phyloP scores from a whole-genome alignment of 169 alveolate species.

The Eimeria sp. region DNA sequence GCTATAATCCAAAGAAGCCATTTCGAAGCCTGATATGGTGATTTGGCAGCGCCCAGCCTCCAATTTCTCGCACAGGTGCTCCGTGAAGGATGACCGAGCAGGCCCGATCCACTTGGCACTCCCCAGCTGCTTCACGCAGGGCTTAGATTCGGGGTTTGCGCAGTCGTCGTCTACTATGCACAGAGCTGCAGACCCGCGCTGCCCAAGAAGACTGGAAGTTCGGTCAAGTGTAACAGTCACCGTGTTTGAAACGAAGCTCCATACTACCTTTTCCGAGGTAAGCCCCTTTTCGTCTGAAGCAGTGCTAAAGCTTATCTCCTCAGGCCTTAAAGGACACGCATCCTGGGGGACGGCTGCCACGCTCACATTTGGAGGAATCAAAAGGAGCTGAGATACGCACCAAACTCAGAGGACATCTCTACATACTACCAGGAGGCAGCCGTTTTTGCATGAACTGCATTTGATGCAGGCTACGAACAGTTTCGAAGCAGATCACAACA shows the following conservation, averaged over 20 bases:
- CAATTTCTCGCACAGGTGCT: background rate
- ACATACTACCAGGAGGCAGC: background rate
- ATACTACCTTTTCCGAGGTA: background rate
- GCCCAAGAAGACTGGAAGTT: background rate
- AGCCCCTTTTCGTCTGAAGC: background rate
- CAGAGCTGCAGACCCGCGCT: slow-evolving; percentile 9
- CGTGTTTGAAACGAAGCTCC: background rate
- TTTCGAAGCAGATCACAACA: background rate
- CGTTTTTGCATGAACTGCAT: background rate
- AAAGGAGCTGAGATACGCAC: background rate
- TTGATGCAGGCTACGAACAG: background rate
- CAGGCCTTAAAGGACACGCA: slow-evolving; percentile 5
- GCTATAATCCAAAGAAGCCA: slow-evolving; percentile 41
- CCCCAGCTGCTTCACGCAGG: slow-evolving; percentile 26
- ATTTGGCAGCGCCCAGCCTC: slow-evolving; percentile 18
- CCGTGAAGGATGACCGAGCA: background rate
- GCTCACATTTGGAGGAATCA: background rate
- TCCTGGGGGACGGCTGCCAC: slow-evolving; percentile 38
- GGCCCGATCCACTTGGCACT: slow-evolving; percentile 61
- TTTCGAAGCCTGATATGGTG: slow-evolving; percentile 23
- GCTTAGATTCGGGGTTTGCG: background rate
- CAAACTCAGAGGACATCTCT: background rate
- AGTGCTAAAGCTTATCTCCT: background rate
- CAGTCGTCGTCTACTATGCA: slow-evolving; percentile 45
- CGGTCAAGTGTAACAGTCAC: slow-evolving; percentile 1